Evolutionary conservation across 2,329 filamentous ascomycete genomes (phyloP).

Genomic region (Fusarium sterilihyphosum): DNA sequence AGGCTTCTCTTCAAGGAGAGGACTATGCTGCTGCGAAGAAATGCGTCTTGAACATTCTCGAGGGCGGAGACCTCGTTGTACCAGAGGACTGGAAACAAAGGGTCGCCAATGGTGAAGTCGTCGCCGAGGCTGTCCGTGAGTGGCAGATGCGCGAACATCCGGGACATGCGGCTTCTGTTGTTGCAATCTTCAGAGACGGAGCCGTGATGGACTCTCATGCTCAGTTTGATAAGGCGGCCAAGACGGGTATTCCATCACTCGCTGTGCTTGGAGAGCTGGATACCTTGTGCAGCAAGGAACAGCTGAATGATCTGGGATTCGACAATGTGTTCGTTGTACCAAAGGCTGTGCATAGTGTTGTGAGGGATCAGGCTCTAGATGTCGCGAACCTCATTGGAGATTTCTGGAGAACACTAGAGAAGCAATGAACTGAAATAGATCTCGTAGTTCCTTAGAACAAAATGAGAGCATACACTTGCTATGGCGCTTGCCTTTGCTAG

Average conservation of each 20-base stretch:
- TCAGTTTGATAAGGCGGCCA: constrained; percentile 32
- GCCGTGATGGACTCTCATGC: constrained; percentile 50
- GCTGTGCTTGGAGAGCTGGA: constrained; percentile 42
- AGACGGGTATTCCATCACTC: constrained; percentile 14
- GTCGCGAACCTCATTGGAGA: constrained; percentile 23
- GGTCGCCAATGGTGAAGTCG: constrained; percentile 54
- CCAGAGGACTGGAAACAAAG: constrained; percentile 56
- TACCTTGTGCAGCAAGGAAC: constrained; percentile 22
- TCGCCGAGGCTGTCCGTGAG: constrained; percentile 57
- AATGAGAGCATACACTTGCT: accelerated
- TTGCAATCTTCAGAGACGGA: constrained; percentile 58
- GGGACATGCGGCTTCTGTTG: constrained; percentile 57
- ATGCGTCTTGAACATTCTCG: constrained; percentile 53
- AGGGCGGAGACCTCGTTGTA: constrained; percentile 54
- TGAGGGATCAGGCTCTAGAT: constrained; percentile 33
- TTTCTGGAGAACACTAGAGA: constrained; percentile 31
- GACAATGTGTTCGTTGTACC: constrained; percentile 36
- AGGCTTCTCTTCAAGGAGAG: constrained; percentile 29
- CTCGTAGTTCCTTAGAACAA: accelerated
- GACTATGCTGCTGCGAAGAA: constrained; percentile 47
- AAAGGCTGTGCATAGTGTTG: constrained; percentile 38
- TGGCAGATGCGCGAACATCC: constrained; percentile 59
- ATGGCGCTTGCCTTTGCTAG: accelerated
- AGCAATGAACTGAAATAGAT: not conserved
- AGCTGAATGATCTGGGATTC: constrained; percentile 30